Evolutionary conservation across 176 grass and related monocot genomes (phyloP).

Genomic region (Zoysia japonica): DNA sequence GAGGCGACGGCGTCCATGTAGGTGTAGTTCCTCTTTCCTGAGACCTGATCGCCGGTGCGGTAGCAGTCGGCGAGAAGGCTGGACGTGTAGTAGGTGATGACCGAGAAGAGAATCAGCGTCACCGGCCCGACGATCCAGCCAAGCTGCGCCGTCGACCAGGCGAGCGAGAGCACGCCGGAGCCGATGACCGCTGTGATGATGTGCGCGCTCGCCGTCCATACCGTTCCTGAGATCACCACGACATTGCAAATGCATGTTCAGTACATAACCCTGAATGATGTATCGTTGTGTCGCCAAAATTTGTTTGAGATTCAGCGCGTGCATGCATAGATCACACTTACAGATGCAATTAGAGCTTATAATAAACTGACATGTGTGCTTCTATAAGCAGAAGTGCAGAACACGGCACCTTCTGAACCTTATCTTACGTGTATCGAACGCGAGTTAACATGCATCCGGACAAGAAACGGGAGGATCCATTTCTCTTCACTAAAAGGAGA

Average conservation of each 20-base stretch:
- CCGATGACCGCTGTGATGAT: conserved; percentile 97
- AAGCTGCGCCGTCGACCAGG: conserved; percentile 83
- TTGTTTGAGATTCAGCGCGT: not conserved
- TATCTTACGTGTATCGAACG: too few relatives aligned
- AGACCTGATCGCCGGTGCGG: conserved; percentile 52
- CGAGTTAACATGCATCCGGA: too few relatives aligned
- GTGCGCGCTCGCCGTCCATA: conserved; percentile 88
- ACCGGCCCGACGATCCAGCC: conserved; percentile 71
- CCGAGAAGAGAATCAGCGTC: conserved; percentile 64
- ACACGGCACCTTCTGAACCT: too few relatives aligned
- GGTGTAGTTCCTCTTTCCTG: conserved; percentile 76
- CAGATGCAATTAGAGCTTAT: not conserved
- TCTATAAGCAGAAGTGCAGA: too few relatives aligned
- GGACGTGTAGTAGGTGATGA: conserved; percentile 87
- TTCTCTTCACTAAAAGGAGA: too few relatives aligned
- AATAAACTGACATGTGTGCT: not conserved
- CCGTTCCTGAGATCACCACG: conserved; percentile 50
- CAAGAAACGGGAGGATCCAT: too few relatives aligned
- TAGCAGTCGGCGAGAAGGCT: conserved; percentile 84
- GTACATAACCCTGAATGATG: not conserved
- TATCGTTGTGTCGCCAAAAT: not conserved
- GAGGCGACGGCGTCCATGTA: conserved; percentile 82
- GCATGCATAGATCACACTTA: not conserved
- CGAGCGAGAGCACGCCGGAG: conserved; percentile 86
- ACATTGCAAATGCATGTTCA: not conserved